phyloP scores from a whole-genome alignment of 2,329 filamentous ascomycete genomes.

The Aureobasidium leucospermi region DNA sequence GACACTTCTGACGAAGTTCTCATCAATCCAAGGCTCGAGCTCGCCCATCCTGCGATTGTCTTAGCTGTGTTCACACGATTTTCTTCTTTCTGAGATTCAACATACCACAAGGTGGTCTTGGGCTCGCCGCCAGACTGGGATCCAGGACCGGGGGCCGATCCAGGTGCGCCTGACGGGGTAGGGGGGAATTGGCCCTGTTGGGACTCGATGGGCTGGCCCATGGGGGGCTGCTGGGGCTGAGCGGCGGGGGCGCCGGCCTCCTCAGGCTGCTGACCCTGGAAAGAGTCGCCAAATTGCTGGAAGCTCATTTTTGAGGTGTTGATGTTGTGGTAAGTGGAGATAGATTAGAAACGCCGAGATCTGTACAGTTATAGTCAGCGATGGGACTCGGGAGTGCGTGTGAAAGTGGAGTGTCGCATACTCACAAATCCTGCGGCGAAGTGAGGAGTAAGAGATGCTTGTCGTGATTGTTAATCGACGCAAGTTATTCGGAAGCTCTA shows the following conservation, averaged over 20 bases:
- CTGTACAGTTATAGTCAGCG: background rate
- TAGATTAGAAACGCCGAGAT: slow-evolving; percentile 10
- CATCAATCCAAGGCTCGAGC: slow-evolving; percentile 97
- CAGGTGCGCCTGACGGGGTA: slow-evolving; percentile 42
- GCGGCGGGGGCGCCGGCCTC: slow-evolving; percentile 45
- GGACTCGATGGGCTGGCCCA: slow-evolving; percentile 52
- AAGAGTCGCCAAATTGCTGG: slow-evolving; percentile 55
- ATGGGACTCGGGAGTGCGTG: background rate
- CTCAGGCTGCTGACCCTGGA: slow-evolving; percentile 51
- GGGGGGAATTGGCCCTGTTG: slow-evolving; percentile 32
- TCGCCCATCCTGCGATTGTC: slow-evolving; percentile 78
- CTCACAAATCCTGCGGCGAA: slow-evolving; percentile 2
- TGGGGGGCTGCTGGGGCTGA: slow-evolving; percentile 45
- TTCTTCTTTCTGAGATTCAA: slow-evolving; percentile 10
- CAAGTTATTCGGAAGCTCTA: slow-evolving; percentile 6
- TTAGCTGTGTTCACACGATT: slow-evolving; percentile 21
- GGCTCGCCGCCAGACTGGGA: slow-evolving; percentile 35
- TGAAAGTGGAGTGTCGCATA: background rate
- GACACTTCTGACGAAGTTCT: slow-evolving; percentile 94
- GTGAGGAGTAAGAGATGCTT: slow-evolving; percentile 13
- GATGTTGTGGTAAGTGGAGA: background rate
- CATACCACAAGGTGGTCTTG: slow-evolving; percentile 49
- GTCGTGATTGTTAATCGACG: slow-evolving; percentile 9
- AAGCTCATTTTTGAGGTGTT: slow-evolving; percentile 52
- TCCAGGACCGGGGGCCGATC: slow-evolving; percentile 29